phyloP scores from a whole-genome alignment of 108 stramenopile species.

The Mediolabrus comicus region DNA sequence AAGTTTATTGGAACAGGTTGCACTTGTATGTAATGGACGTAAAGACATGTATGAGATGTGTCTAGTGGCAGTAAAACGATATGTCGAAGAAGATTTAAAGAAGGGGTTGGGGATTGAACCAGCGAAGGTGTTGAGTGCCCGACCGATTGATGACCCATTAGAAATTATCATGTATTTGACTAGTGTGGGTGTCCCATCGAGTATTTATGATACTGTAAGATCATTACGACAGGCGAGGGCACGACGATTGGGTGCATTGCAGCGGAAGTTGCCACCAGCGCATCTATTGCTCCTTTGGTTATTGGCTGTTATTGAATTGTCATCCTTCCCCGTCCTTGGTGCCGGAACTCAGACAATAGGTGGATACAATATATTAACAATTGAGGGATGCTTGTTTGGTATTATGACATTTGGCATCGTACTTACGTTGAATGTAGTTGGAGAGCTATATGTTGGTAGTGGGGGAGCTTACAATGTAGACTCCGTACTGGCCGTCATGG shows the following conservation, averaged over 20 bases:
- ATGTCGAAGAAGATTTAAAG: constrained; percentile 73
- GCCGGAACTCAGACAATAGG: constrained; percentile 85
- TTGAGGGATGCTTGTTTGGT: constrained; percentile 81
- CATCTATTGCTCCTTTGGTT: constrained; percentile 82
- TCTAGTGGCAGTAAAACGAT: constrained; percentile 40
- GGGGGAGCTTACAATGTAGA: constrained; percentile 92
- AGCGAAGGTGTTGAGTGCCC: constrained; percentile 59
- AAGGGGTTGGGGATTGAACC: constrained; percentile 65
- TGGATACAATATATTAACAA: constrained; percentile 76
- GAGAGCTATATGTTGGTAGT: constrained; percentile 71
- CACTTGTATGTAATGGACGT: constrained; percentile 79
- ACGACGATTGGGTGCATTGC: constrained; percentile 69
- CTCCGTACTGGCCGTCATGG: constrained; percentile 75
- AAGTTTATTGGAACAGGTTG: constrained; percentile 83
- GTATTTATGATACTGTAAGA: constrained; percentile 88
- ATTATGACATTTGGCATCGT: constrained; percentile 84
- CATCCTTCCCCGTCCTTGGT: constrained; percentile 81
- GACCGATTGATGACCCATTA: constrained; percentile 86
- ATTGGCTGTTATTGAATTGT: constrained; percentile 66
- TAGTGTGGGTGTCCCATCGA: constrained; percentile 81
- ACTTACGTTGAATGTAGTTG: constrained; percentile 71
- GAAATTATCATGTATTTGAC: constrained; percentile 89
- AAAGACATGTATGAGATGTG: constrained; percentile 67
- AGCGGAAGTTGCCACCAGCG: constrained; percentile 73
- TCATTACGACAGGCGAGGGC: constrained; percentile 83